Conservation (phyloP, 345 rosid species). For the Eutrema japonicum region DNA sequence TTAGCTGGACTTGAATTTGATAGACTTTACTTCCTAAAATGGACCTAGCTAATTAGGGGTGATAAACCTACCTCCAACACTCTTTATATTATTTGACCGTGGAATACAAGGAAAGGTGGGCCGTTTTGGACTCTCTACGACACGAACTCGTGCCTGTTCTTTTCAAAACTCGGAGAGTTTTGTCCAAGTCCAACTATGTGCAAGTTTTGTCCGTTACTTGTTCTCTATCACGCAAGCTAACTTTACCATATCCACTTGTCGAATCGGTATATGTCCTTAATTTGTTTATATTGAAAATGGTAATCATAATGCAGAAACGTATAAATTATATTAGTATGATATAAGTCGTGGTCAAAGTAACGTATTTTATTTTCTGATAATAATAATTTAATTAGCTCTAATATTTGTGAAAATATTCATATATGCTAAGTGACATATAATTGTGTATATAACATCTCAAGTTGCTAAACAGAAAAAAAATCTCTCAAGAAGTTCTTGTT, state of each 20-base stretch:
- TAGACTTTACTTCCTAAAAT: too few relatives aligned
- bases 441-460: not conserved
- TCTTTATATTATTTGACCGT: constrained; percentile 4
- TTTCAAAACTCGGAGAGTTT: constrained; percentile 6
- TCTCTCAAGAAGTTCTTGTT: constrained; percentile 8
- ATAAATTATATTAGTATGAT: not conserved
- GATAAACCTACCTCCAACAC: too few relatives aligned
- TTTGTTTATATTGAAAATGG: not conserved
- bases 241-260: constrained; percentile 21
- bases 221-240: constrained; percentile 30
- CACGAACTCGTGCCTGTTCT: constrained; percentile 37
- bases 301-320: not conserved
- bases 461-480: not conserved
- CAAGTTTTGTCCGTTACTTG: constrained; percentile 38
- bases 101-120: not conserved
- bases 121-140: constrained; percentile 27
- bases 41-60: too few relatives aligned
- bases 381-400: not conserved
- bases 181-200: constrained; percentile 12
- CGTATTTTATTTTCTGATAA: not conserved
- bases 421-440: not conserved
- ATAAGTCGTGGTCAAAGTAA: constrained; percentile 1
- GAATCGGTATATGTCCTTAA: constrained; percentile 7
- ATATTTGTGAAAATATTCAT: not conserved
- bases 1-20: too few relatives aligned